Conservation (phyloP, 2,329 filamentous ascomycete genomes). For the Dissoconium aciculare region DNA sequence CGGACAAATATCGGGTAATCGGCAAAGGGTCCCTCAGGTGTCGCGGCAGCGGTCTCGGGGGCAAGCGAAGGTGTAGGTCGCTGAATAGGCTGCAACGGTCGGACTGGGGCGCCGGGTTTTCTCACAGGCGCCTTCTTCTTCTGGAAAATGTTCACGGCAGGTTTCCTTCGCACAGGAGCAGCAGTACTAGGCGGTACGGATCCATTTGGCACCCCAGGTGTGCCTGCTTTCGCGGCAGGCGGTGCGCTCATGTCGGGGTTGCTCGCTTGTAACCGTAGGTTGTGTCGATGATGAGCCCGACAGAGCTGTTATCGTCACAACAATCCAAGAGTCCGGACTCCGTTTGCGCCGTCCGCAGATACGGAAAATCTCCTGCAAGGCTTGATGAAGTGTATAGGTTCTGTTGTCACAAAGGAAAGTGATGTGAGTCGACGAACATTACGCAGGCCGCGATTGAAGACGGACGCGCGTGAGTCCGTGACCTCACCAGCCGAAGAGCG, state of each 20-base stretch:
- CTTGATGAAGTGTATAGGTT: too few species aligned
- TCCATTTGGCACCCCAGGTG: conserved; percentile 13
- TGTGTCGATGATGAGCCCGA: too few species aligned
- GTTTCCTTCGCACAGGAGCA: conserved; percentile 22
- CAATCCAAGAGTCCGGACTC: too few species aligned
- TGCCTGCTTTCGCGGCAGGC: conserved; percentile 26
- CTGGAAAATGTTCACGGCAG: conserved; percentile 23
- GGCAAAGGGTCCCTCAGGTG: conserved; percentile 15
- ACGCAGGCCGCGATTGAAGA: too few species aligned
- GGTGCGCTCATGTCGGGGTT: conserved; percentile 25
- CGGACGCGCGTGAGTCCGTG: too few species aligned
- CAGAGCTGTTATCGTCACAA: too few species aligned
- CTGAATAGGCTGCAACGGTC: conserved; percentile 2
- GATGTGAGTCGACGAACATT: too few species aligned
- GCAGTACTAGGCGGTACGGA: background rate
- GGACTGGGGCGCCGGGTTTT: conserved; percentile 5
- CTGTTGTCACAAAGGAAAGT: too few species aligned
- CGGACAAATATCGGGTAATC: conserved; percentile 66
- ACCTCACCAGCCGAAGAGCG: too few species aligned
- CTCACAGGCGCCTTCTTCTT: conserved; percentile 25
- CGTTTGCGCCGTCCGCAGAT: too few species aligned
- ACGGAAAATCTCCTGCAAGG: too few species aligned
- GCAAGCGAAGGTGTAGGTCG: conserved; percentile 8
- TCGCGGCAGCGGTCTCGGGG: conserved; percentile 10
- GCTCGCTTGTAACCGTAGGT: too few species aligned